Conservation (phyloP, 768 basidiomycete genomes). For the Austroboletus eburneus region DNA sequence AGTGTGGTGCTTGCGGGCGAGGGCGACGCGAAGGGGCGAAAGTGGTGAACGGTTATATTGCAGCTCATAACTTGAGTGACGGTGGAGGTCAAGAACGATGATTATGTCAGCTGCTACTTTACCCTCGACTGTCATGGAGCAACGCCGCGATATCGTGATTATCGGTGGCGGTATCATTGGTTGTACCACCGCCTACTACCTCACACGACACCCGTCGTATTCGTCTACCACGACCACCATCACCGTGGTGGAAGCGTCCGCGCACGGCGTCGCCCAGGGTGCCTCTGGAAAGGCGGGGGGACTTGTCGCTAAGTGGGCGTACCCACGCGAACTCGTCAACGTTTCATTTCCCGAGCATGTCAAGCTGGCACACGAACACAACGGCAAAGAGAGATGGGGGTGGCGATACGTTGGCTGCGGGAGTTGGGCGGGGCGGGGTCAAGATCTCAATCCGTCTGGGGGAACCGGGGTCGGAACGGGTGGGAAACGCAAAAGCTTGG, state of each 20-base stretch:
- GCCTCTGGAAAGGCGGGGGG: constrained; percentile 85
- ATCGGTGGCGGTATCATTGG: constrained; percentile 89
- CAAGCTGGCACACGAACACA: constrained; percentile 62
- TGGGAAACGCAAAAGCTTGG: constrained; percentile 42
- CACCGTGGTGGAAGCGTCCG: constrained; percentile 71
- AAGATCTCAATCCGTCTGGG: constrained; percentile 20
- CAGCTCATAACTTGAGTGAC: no score
- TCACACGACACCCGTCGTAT: constrained; percentile 54
- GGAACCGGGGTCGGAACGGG: constrained; percentile 28
- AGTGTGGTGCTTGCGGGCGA: neutral
- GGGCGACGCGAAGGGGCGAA: constrained; percentile 4
- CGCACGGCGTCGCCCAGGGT: constrained; percentile 64
- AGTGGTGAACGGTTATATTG: constrained; percentile 22
- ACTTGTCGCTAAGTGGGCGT: constrained; percentile 83
- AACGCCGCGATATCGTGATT: constrained; percentile 53
- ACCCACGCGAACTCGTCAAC: constrained; percentile 62
- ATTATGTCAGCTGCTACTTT: constrained; percentile 2
- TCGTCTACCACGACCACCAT: constrained; percentile 38
- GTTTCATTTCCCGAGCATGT: constrained; percentile 69
- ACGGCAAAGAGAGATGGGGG: constrained; percentile 74
- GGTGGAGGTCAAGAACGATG: no score
- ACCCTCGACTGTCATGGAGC: constrained; percentile 12
- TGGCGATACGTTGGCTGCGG: constrained; percentile 75
- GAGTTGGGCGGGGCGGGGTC: constrained; percentile 66
- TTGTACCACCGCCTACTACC: constrained; percentile 77